Percentiles rank a stretch among this genome's conserved stretches.
Evolutionary conservation across 257 asterid species (phyloP).

Genomic region (Ilex asprella): DNA sequence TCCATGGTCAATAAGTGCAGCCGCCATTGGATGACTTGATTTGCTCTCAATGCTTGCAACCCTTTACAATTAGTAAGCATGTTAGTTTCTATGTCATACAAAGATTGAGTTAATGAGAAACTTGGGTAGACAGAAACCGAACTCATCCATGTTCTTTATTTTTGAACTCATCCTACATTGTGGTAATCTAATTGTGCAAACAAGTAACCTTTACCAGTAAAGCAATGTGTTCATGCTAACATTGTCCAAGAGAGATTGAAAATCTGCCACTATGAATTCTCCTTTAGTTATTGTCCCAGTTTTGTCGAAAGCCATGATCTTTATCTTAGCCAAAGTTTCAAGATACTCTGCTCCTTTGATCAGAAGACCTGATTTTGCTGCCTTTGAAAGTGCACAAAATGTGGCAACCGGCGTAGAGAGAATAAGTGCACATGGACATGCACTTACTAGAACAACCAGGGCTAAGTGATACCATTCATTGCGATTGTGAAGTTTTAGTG

Average conservation of each 20-base stretch:
- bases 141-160: background rate
- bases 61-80: constrained; percentile 25
- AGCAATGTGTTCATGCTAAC: constrained; percentile 35
- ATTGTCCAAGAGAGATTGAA: constrained; percentile 43
- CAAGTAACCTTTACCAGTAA: constrained; percentile 41
- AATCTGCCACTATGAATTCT: constrained; percentile 64
- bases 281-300: constrained; percentile 89
- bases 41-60: constrained; percentile 86
- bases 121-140: background rate
- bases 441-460: constrained; percentile 72
- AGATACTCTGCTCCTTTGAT: constrained; percentile 77
- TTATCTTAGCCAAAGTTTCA: constrained; percentile 61
- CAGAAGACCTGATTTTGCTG: constrained; percentile 73
- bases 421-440: constrained; percentile 86
- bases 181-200: too few relatives aligned
- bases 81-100: too few relatives aligned
- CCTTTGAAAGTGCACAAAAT: constrained; percentile 79
- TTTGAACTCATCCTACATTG: too few relatives aligned
- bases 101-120: too few relatives aligned
- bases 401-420: constrained; percentile 89
- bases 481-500: constrained; percentile 34
- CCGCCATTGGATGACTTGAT: constrained; percentile 88
- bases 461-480: constrained; percentile 70
- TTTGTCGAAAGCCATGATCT: constrained; percentile 82
- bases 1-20: constrained; percentile 59